These are phyloP conservation scores for Pigoraptor vietnamica DNA, from an alignment of 78 protist species.

Conservation along the genomic window DNA sequence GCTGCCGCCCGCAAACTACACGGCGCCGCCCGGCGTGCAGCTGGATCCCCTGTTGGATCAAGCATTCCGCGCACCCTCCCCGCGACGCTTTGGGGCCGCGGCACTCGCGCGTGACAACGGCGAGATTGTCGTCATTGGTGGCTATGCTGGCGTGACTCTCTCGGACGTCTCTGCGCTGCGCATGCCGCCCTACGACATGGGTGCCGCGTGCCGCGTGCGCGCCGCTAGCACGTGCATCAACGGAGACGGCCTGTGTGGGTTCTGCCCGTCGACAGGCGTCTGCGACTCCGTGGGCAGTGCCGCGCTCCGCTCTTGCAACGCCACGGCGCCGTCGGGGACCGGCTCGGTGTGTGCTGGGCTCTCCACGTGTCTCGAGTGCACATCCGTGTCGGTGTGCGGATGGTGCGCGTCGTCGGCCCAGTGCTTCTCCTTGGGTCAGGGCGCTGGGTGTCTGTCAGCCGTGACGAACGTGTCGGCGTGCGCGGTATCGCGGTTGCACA, in stretches of 20 bases:
- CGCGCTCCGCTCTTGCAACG: neutral
- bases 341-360: neutral
- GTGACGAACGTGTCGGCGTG: no score
- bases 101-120: neutral
- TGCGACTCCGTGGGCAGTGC: neutral
- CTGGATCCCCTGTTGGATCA: neutral
- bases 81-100: neutral
- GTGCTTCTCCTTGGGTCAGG: no score
- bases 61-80: neutral
- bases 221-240: neutral
- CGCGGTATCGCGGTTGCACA: neutral
- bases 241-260: neutral
- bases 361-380: neutral
- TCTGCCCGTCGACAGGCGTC: neutral
- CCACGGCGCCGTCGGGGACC: neutral
- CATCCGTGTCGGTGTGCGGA: neutral
- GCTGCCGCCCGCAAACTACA: neutral
- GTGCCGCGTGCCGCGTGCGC: neutral
- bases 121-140: neutral
- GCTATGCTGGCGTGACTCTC: neutral
- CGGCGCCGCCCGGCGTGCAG: neutral
- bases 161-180: neutral
- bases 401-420: neutral
- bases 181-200: neutral
- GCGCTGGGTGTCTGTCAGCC: no score